phyloP scores from a whole-genome alignment of 106 monocot genomes.

The Apostasia shenzhenica region DNA sequence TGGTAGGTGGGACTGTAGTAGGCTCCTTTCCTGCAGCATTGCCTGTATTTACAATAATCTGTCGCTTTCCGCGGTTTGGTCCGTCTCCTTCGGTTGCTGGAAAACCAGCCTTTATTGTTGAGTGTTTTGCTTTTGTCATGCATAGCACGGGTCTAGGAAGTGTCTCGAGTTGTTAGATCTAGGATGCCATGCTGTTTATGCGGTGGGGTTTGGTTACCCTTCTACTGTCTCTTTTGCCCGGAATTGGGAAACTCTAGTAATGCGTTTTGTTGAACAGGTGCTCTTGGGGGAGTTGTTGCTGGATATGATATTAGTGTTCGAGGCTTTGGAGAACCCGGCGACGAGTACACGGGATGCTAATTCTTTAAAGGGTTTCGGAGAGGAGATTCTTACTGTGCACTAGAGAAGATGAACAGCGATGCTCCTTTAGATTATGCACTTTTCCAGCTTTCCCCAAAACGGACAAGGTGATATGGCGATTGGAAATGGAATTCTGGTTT shows the following conservation, averaged over 20 bases:
- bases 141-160: neutral
- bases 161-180: conserved; percentile 17
- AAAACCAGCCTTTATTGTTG: neutral
- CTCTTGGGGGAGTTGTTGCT: conserved; percentile 3
- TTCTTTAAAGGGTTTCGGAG: neutral
- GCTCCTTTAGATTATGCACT: conserved; percentile 65
- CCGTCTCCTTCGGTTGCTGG: neutral
- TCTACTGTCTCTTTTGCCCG: neutral
- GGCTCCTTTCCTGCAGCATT: conserved; percentile 9
- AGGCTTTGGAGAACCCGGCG: neutral
- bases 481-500: conserved; percentile 4
- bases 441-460: conserved; percentile 86
- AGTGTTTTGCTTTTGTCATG: neutral
- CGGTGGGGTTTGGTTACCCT: neutral
- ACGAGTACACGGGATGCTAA: neutral
- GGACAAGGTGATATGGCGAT: conserved; percentile 39
- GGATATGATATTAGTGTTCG: conserved; percentile 8
- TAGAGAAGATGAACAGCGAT: conserved; percentile 57
- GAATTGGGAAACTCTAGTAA: neutral
- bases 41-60: conserved; percentile 10
- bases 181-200: neutral
- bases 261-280: neutral
- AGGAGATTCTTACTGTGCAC: neutral
- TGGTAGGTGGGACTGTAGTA: neutral
- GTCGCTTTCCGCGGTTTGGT: conserved; percentile 4